These are phyloP conservation scores for Eleusine coracana DNA, from an alignment of 176 grass and related monocot genomes.

Conservation along the genomic window DNA sequence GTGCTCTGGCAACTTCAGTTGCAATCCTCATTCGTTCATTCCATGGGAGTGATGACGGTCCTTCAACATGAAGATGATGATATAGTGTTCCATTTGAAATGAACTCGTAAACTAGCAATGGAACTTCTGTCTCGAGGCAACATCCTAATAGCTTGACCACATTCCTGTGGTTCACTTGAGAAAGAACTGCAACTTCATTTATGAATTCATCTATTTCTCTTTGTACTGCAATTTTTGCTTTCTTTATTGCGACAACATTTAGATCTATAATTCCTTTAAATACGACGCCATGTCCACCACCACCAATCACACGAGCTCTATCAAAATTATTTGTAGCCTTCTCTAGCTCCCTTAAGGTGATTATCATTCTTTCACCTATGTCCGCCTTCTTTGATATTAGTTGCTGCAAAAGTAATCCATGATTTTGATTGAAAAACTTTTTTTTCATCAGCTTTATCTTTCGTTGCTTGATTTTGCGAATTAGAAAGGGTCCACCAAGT, in stretches of 20 bases:
- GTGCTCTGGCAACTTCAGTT: constrained; percentile 44
- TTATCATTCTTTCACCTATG: constrained; percentile 56
- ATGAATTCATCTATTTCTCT: constrained; percentile 61
- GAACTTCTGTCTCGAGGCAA: constrained; percentile 62
- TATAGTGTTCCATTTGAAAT: constrained; percentile 61
- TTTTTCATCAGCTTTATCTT: constrained; percentile 34
- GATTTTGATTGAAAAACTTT: constrained; percentile 59
- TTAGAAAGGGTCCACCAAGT: constrained; percentile 37
- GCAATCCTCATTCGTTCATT: constrained; percentile 58
- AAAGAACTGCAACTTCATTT: constrained; percentile 63
- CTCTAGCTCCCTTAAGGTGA: constrained; percentile 48
- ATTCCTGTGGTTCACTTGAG: constrained; percentile 59
- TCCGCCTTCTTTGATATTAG: constrained; percentile 40
- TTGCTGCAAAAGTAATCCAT: constrained; percentile 47
- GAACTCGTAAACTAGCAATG: constrained; percentile 60
- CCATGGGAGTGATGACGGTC: constrained; percentile 29
- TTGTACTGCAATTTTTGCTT: constrained; percentile 54
- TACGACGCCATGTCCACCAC: constrained; percentile 56
- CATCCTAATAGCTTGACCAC: constrained; percentile 58
- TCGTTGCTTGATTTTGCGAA: constrained; percentile 29
- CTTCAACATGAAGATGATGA: constrained; percentile 47
- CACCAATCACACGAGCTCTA: constrained; percentile 34
- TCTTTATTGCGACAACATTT: constrained; percentile 61
- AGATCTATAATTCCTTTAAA: constrained; percentile 64
- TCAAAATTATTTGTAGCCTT: constrained; percentile 63